Evolutionary conservation across 2,329 filamentous ascomycete genomes (phyloP), one percentile per base, ranked within the genome.

Genomic region (Talaromyces sp.): DNA sequence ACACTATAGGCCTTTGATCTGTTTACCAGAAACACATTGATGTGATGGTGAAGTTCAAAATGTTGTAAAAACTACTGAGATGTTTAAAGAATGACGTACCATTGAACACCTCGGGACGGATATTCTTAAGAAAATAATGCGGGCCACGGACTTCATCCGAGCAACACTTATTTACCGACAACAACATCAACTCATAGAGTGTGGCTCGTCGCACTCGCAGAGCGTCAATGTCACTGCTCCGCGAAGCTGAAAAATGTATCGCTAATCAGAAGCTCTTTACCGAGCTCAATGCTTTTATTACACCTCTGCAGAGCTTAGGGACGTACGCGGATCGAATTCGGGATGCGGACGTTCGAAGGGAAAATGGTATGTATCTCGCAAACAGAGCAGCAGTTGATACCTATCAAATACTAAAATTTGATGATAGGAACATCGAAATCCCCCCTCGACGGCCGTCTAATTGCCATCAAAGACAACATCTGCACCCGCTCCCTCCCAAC

Each of bases 381-480:
- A 27, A 19, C 3, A 31, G 7, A 6, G 7, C 7, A 31, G 22
- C 22, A 31, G 7, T 0, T 8, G 1, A 31, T 31, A 31, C 27
- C 27, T 31, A 31, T 31, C 27, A 31, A 31, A 31, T 31, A 31
- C 27, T 31, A 7, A 31, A 8, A 31, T 39, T 62, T 65, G 31
- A 14, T 22, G n/a, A 60, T 50, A 81, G 78, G 75, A 41, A 71
- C 67, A 2, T 47, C 72, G 9, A 78, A 72, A 47, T 81, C 79
- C 2, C 39, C 68, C 7, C 60, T 83, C 5, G 79, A 83, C 54
- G 82, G 82, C 22, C 75, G 73, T 16, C 66, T 82, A n/a, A 77
- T 91, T 60, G 87, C 88, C 4, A 81, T 93, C 62, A 93, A 93
- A 74, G 90, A 93, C 79, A 93, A 93, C 73, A 92, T 93, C 68